Percentiles rank a stretch among this genome's conserved stretches.
Conservation (phyloP, 1,139 yeast genomes). For the Sugiyamaella sp. region DNA sequence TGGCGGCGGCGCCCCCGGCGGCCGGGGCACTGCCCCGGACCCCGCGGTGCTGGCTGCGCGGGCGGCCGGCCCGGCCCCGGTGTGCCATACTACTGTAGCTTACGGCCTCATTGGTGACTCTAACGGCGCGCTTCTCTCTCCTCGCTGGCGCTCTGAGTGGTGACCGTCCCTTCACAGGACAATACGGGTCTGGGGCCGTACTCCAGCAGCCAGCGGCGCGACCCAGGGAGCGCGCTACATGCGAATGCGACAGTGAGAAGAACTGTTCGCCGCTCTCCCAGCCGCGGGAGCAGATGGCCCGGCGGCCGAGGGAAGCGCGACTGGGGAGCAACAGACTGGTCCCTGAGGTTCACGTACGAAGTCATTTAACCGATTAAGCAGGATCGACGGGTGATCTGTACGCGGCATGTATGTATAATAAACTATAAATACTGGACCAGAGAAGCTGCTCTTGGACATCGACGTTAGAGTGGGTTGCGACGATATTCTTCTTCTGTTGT, state of each 20-base stretch:
- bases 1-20: background rate
- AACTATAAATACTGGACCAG: constrained; percentile 5
- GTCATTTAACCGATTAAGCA: background rate
- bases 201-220: too few species aligned
- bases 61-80: background rate
- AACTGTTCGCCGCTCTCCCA: background rate
- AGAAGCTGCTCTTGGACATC: background rate
- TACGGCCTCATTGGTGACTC: background rate
- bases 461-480: background rate
- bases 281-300: background rate
- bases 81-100: background rate
- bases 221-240: too few species aligned
- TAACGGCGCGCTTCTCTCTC: too few species aligned
- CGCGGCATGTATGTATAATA: constrained; percentile 7
- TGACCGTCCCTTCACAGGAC: too few species aligned
- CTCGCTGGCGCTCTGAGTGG: too few species aligned
- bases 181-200: too few species aligned
- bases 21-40: background rate
- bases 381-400: constrained; percentile 6
- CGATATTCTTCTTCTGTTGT: too few species aligned
- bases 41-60: background rate
- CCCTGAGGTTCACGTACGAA: background rate
- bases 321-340: background rate
- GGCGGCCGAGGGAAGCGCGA: too few species aligned
- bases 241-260: background rate